phyloP scores from a whole-genome alignment of 108 stramenopile genomes.

The Schizochytrium sp. region DNA sequence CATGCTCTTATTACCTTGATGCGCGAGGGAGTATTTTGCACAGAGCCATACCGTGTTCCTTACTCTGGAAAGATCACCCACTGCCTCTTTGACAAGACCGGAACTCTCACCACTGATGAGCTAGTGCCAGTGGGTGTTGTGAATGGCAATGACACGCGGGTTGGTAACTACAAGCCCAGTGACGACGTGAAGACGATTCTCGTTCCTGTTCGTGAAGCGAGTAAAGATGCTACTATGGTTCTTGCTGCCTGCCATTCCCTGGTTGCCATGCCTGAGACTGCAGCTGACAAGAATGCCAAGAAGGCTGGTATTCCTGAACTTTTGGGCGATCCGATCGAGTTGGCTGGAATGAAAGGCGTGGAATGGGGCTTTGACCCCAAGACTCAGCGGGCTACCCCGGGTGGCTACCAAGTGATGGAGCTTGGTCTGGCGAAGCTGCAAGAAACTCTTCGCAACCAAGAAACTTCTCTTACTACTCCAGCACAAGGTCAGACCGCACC shows the following conservation, averaged over 20 bases:
- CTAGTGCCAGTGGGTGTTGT: conserved; percentile 86
- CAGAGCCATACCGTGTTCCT: conserved; percentile 95
- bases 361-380: conserved; percentile 76
- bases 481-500: background rate
- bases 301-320: conserved; percentile 66
- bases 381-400: conserved; percentile 12
- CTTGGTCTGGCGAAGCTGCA: background rate
- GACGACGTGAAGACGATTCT: background rate
- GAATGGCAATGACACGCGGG: background rate
- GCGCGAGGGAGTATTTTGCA: conserved; percentile 87
- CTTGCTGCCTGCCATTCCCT: conserved; percentile 90
- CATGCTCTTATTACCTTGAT: conserved; percentile 86
- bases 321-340: conserved; percentile 94
- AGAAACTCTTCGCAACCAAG: background rate
- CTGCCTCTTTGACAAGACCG: conserved; percentile 98
- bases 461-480: background rate
- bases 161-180: background rate
- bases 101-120: conserved; percentile 94
- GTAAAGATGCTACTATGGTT: conserved; percentile 79
- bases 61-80: conserved; percentile 88
- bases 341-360: conserved; percentile 84
- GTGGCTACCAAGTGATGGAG: background rate
- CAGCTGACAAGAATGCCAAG: background rate
- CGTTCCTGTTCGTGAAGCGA: background rate
- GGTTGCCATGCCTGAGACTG: conserved; percentile 16